Evolutionary conservation across 2,329 filamentous ascomycete genomes (phyloP), one percentile per base, ranked within the genome.

Genomic region (Lasiodiplodia sp.): DNA sequence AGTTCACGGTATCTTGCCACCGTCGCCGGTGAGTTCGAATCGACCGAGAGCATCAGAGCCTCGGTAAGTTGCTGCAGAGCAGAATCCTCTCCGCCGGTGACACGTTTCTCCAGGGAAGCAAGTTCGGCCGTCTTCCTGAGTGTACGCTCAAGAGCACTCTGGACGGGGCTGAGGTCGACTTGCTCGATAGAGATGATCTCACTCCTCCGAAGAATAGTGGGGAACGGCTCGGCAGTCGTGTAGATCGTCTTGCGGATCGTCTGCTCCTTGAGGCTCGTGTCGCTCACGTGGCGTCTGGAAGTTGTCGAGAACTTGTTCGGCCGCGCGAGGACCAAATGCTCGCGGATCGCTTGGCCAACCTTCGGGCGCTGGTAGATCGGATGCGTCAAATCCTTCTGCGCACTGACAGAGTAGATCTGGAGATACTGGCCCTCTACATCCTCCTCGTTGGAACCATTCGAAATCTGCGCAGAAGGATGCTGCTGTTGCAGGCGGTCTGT

Each of bases 341-440:
- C 95, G n/a, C 94, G 86, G 64, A 96, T 91, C 1, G 91, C 88
- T 68, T 92, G 90, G 1, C 92, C 89, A 4, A 98, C 91, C 71
- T 93, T 91, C n/a, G 92, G 88, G 34, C 94, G 89, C 79, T 97
- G 94, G 79, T 93, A 97, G 28, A 97, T 91, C 21, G 91, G 91
- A 77, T 97, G 93, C 1, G 82, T 82, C 34, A 96, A 84, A 76
- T 97, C 92, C 53, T 94, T 92, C 78, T 97, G 91, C 2, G 93
- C 89, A 66, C 88, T 93, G 65, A 98, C 88, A 8, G 92, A 86
- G 47, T 89, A 95, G 68, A 98, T 89, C 67, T 96, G 89, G 66
- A 98, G 78, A 79, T 92, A 97, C 75, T 98, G 95, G 14, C 95
- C 95, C 80, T 98, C 95, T 1, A 95, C 87, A 73, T 96, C 92